phyloP scores from a whole-genome alignment of 352 stramenopile genomes.

The Plasmopara muralis region DNA sequence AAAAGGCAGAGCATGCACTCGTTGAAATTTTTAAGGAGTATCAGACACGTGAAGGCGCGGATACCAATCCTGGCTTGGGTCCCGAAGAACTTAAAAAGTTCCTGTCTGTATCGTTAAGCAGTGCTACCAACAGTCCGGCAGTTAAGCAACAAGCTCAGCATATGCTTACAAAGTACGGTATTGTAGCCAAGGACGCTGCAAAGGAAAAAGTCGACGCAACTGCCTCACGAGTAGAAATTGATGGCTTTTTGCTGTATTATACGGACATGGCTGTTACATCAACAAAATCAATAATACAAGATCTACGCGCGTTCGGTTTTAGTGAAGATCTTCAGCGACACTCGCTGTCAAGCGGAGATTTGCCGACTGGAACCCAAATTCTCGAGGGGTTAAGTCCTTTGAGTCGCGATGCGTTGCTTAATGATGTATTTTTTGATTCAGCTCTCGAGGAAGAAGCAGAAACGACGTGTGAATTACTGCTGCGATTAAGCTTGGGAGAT shows the following conservation, averaged over 20 bases:
- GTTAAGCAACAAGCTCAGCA: conserved; percentile 58
- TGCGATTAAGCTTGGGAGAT: conserved; percentile 64
- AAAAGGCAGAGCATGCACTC: conserved; percentile 66
- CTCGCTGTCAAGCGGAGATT: conserved; percentile 13
- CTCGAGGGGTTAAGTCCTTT: conserved; percentile 46
- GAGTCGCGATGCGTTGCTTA: conserved; percentile 57
- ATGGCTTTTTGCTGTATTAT: conserved; percentile 79
- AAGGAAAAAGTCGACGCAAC: conserved; percentile 25
- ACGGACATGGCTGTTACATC: conserved; percentile 67
- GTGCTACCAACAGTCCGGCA: conserved; percentile 34
- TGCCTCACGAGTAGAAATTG: conserved; percentile 46
- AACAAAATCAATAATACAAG: conserved; percentile 72
- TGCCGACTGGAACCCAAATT: conserved; percentile 33
- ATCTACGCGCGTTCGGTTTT: conserved; percentile 76
- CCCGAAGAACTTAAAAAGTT: conserved; percentile 60
- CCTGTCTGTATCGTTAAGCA: conserved; percentile 64
- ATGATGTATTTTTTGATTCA: conserved; percentile 81
- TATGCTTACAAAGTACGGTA: conserved; percentile 69
- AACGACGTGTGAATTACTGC: conserved; percentile 63
- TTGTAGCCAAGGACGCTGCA: conserved; percentile 7
- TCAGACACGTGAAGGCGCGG: conserved; percentile 23
- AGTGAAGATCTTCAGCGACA: conserved; percentile 72
- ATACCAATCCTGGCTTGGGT: conserved; percentile 31
- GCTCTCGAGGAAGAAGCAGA: conserved; percentile 84
- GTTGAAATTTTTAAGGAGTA: conserved; percentile 76